Percentiles rank a stretch among this genome's conserved stretches.
Conservation (phyloP, 2,329 filamentous ascomycete genomes). For the Capronia epimyces region DNA sequence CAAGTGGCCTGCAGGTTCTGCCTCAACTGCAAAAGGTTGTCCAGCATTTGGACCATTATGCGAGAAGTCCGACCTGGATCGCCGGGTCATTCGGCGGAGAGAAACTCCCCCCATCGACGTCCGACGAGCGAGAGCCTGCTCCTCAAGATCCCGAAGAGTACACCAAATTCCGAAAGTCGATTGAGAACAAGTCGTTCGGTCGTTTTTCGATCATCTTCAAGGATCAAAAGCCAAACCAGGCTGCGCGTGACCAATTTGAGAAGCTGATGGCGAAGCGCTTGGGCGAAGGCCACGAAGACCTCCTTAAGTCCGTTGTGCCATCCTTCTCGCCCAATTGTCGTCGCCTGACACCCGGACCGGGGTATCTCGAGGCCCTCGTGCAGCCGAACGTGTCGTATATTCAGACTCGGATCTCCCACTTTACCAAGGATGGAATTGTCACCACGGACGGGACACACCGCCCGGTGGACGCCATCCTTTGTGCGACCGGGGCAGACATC, state of each 20-base stretch:
- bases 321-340: conserved; percentile 42
- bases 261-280: not conserved
- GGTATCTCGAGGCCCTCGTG: conserved; percentile 60
- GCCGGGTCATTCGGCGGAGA: conserved; percentile 47
- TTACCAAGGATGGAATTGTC: conserved; percentile 56
- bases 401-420: conserved; percentile 50
- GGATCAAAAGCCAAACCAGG: not conserved
- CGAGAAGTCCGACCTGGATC: conserved; percentile 31
- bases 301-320: not conserved
- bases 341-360: conserved; percentile 59
- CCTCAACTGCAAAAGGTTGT: conserved; percentile 38
- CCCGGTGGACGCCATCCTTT: conserved; percentile 61
- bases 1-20: conserved; percentile 30
- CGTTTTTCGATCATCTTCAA: conserved; percentile 5
- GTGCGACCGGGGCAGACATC: conserved; percentile 52
- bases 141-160: conserved; percentile 3
- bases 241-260: not conserved
- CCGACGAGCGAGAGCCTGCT: conserved; percentile 1
- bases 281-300: not conserved
- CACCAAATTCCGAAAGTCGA: conserved; percentile 1
- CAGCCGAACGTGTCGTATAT: conserved; percentile 58
- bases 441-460: conserved; percentile 53
- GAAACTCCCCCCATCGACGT: conserved; percentile 1
- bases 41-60: conserved; percentile 29
- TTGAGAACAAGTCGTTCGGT: not conserved